Base-by-base conservation (phyloP, 1,284 basidiomycete genomes). In the Schizophyllum commune region DNA sequence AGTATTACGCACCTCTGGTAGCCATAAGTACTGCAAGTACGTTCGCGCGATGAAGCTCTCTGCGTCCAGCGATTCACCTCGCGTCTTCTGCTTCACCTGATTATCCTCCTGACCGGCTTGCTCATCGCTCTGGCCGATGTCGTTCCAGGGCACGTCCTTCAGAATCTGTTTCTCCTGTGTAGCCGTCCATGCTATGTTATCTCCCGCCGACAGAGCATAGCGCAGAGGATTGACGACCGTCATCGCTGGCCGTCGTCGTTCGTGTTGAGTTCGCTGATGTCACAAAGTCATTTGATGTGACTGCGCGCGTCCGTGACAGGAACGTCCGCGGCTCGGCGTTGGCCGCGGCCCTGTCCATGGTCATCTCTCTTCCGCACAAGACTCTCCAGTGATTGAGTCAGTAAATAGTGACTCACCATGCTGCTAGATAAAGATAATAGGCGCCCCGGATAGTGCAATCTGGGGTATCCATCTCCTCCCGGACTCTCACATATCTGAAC, bases 21-120 rank as follows among this genome's bases (percentile, higher is more conserved):
- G 78, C 87, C 88, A 91, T 9, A 91, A 77, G 66, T 84, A 88
- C 67, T 89, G 87, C 52, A 89, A 78, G 71, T 91, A 91, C 0
- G 75, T 82, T 15, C 81, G 74, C 0, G 72, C 74, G 34, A 83
- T 74, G 64, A 77, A 82, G 64, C 82, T 76, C 20, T 80, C 80
- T 11, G 21, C 75, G 72, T 0, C 73, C 68, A 65, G 81, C 79
- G 32, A 74, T 65, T 2, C 39, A 47, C 8, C 17, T 3, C 39
- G 27, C 27, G 27, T 27, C 27, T 27, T 27, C 27, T 27, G 27
- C 27, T 27, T 2, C 27, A 27, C 27, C 27, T 27, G 27, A 27
- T 27, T 5, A 5, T 27, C 27, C 27, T 27, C 27, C 27, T 27
- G 27, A 27, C 27, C 27, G 5, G 27, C 27, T 27, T 27, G 27